Conservation (phyloP, 192 early-diverging fungal species). For the Thamnidium elegans region DNA sequence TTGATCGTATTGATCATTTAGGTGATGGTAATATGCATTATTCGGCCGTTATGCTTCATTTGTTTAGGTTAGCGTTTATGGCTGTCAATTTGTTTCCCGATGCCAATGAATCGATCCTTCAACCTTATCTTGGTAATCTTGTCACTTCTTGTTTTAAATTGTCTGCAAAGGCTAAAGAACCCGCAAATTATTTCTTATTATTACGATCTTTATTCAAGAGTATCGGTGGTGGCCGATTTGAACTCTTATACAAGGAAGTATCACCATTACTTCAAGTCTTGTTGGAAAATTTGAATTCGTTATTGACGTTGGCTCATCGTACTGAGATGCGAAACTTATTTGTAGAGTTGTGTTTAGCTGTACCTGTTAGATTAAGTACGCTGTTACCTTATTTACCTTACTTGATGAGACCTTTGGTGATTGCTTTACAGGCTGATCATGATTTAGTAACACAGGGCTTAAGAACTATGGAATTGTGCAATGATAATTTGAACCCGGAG, state of each 20-base stretch:
- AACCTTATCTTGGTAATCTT: conserved; percentile 89
- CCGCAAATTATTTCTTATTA: conserved; percentile 90
- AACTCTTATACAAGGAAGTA: conserved; percentile 93
- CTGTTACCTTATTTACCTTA: conserved; percentile 89
- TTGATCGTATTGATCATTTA: conserved; percentile 73
- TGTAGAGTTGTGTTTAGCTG: conserved; percentile 95
- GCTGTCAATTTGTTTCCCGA: conserved; percentile 90
- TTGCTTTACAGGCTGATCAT: conserved; percentile 86
- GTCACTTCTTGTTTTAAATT: conserved; percentile 87
- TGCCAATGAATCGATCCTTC: conserved; percentile 85
- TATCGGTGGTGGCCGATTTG: conserved; percentile 96
- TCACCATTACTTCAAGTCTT: conserved; percentile 89
- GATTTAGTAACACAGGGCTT: conserved; percentile 96
- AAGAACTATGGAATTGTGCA: conserved; percentile 94
- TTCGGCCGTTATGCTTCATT: conserved; percentile 75
- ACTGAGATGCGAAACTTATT: conserved; percentile 92
- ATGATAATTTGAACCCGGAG: conserved; percentile 96
- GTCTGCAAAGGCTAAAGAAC: conserved; percentile 78
- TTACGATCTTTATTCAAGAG: conserved; percentile 89
- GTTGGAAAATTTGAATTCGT: conserved; percentile 85
- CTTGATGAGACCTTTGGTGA: conserved; percentile 94
- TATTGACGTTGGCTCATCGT: conserved; percentile 75
- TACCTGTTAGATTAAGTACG: conserved; percentile 93
- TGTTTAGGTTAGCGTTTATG: conserved; percentile 94
- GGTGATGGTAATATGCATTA: conserved; percentile 64